These are phyloP conservation scores for Psilocybe cyanescens DNA, from an alignment of 768 basidiomycete genomes.

Conservation along the genomic window DNA sequence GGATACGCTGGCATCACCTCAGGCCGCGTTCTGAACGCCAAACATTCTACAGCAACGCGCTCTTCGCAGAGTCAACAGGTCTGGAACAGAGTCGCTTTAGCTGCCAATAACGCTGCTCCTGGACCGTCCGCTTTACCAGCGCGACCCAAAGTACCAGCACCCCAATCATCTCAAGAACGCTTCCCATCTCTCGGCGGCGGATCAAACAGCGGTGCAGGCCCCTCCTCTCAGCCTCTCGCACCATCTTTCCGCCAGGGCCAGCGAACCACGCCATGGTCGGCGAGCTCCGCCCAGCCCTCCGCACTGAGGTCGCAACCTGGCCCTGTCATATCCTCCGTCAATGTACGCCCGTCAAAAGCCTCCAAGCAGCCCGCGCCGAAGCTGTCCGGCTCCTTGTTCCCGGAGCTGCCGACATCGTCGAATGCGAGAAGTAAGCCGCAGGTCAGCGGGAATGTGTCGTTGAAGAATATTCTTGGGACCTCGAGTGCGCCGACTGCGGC, in stretches of 20 bases:
- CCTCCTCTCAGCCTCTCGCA: slow-evolving; percentile 19
- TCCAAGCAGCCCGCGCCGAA: slow-evolving; percentile 37
- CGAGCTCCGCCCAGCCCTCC: slow-evolving; percentile 33
- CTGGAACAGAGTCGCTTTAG: slow-evolving; percentile 87
- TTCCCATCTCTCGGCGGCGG: slow-evolving; percentile 38
- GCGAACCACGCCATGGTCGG: slow-evolving; percentile 67
- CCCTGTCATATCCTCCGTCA: slow-evolving; percentile 6
- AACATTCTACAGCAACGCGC: slow-evolving; percentile 68
- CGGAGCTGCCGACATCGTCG: slow-evolving; percentile 60
- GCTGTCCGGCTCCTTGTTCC: slow-evolving; percentile 65
- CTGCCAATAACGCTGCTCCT: slow-evolving; percentile 56
- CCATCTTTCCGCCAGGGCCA: slow-evolving; percentile 47
- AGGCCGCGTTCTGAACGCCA: slow-evolving; percentile 84
- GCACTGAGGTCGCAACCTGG: slow-evolving; percentile 17
- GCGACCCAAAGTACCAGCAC: slow-evolving; percentile 12
- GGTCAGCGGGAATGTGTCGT: slow-evolving; percentile 66
- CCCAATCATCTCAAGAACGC: slow-evolving; percentile 27
- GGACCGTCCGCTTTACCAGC: slow-evolving; percentile 23
- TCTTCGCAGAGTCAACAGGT: slow-evolving; percentile 68
- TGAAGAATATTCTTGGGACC: slow-evolving; percentile 70
- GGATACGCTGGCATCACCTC: slow-evolving; percentile 82
- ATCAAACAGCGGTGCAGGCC: slow-evolving; percentile 14
- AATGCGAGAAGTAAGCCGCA: slow-evolving; percentile 45
- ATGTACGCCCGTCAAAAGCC: slow-evolving; percentile 3
- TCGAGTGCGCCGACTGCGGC: slow-evolving; percentile 35